Evolutionary conservation across 768 basidiomycete species (phyloP).

Genomic region (Rhizopogon sp.): DNA sequence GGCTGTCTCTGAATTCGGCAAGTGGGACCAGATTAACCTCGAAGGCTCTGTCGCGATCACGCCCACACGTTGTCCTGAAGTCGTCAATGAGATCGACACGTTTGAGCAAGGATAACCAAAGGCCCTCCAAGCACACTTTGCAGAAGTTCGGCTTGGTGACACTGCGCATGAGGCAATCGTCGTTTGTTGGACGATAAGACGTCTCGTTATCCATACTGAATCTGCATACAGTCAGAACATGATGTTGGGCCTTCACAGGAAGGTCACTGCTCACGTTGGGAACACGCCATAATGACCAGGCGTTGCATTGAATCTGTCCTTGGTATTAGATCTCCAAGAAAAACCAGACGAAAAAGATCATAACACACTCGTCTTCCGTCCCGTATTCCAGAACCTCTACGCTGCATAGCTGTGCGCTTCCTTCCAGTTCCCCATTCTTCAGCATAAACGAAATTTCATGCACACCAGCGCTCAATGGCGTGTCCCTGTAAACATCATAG

Average conservation of each 20-base stretch:
- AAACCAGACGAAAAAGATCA: neutral
- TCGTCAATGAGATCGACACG: conserved; percentile 60
- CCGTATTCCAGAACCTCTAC: conserved; percentile 74
- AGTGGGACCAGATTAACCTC: conserved; percentile 55
- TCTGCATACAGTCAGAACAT: conserved; percentile 25
- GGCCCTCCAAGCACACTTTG: conserved; percentile 65
- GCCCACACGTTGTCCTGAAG: conserved; percentile 35
- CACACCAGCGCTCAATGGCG: conserved; percentile 38
- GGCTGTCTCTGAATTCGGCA: conserved; percentile 44
- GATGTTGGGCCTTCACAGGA: neutral
- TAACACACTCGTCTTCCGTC: conserved; percentile 48
- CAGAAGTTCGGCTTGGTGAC: conserved; percentile 71
- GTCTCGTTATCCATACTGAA: conserved; percentile 55
- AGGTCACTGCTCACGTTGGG: conserved; percentile 53
- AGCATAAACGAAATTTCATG: conserved; percentile 61
- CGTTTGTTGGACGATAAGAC: conserved; percentile 76
- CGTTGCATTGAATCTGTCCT: conserved; percentile 50
- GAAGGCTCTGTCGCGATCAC: conserved; percentile 26
- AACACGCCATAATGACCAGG: conserved; percentile 62
- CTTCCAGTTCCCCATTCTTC: conserved; percentile 40
- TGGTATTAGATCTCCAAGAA: neutral
- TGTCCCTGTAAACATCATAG: conserved; percentile 51
- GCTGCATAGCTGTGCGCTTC: conserved; percentile 70
- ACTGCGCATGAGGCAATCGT: conserved; percentile 77
- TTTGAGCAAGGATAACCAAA: conserved; percentile 63